Conservation (phyloP, 2,329 filamentous ascomycete genomes). For the Emergomyces africanus region DNA sequence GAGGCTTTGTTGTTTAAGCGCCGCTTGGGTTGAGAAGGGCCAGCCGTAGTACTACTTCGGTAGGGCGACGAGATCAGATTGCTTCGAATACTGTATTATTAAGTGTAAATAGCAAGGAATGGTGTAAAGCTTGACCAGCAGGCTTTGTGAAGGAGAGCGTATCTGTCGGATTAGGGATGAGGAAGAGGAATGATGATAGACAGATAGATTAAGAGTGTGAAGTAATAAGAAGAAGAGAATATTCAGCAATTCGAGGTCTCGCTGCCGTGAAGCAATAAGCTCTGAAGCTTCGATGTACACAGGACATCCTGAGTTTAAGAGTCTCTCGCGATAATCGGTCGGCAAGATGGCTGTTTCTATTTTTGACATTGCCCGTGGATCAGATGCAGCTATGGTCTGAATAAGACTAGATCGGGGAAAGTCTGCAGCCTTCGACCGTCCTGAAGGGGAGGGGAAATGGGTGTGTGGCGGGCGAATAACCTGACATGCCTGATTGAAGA, state of each 20-base stretch:
- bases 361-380: constrained; percentile 10
- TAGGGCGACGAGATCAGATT: constrained; percentile 3
- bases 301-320: constrained; percentile 11
- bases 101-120: constrained; percentile 13
- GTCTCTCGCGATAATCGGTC: constrained; percentile 6
- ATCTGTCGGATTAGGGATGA: constrained; percentile 7
- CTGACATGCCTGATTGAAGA: not conserved
- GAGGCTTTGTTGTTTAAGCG: not conserved
- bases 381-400: not conserved
- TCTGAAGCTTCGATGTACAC: constrained; percentile 9
- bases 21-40: not conserved
- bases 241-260: constrained; percentile 4
- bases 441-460: not conserved
- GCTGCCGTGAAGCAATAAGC: constrained; percentile 2
- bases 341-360: constrained; percentile 13
- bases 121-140: constrained; percentile 31
- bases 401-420: not conserved
- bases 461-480: constrained; percentile 5
- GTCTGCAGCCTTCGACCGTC: not conserved
- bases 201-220: constrained; percentile 4
- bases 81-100: constrained; percentile 1
- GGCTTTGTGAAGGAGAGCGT: constrained; percentile 14
- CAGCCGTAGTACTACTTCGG: not conserved
- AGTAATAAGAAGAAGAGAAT: not conserved
- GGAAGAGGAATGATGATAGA: constrained; percentile 14